A percentile compares a stretch with the other conserved stretches of the same genome.
These are phyloP conservation scores for Cubamyces lactineus DNA, from an alignment of 768 basidiomycete species.

Conservation along the genomic window DNA sequence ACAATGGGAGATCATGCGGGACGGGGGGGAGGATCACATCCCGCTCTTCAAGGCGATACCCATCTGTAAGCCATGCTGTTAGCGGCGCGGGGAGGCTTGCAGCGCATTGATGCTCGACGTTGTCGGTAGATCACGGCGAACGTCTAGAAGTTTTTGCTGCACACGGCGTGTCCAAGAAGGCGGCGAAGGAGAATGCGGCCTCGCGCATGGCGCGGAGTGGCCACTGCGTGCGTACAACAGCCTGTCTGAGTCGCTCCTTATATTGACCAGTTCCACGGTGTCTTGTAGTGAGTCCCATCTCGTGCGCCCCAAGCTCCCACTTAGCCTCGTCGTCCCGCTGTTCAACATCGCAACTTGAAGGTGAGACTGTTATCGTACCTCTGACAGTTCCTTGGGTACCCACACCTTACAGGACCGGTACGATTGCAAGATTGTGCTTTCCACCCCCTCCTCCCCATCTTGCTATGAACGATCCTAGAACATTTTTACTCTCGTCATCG, in stretches of 20 bases:
- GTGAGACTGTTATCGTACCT: too few species aligned
- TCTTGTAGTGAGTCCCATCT: not conserved
- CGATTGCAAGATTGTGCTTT: too few species aligned
- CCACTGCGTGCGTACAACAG: conserved; percentile 26
- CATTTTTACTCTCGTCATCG: too few species aligned
- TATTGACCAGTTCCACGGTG: not conserved
- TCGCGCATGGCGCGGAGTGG: conserved; percentile 29
- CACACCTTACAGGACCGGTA: too few species aligned
- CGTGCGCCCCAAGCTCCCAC: too few species aligned
- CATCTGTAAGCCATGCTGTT: conserved; percentile 22
- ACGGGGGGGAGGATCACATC: conserved; percentile 26
- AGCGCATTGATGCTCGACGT: not conserved
- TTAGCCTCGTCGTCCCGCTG: too few species aligned
- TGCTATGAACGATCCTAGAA: too few species aligned
- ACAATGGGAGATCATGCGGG: conserved; percentile 19
- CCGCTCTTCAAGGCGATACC: conserved; percentile 28
- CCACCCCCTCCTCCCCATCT: too few species aligned
- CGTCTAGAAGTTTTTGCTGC: conserved; percentile 19
- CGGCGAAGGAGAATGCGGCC: conserved; percentile 30
- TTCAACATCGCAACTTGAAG: too few species aligned
- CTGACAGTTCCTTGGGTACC: too few species aligned
- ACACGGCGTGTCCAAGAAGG: conserved; percentile 27
- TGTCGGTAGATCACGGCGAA: conserved; percentile 27
- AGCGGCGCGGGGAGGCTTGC: too few species aligned
- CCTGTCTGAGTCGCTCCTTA: not conserved